Conservation (phyloP, 2,329 filamentous ascomycete genomes). For the Ceratocystis harringtonii region DNA sequence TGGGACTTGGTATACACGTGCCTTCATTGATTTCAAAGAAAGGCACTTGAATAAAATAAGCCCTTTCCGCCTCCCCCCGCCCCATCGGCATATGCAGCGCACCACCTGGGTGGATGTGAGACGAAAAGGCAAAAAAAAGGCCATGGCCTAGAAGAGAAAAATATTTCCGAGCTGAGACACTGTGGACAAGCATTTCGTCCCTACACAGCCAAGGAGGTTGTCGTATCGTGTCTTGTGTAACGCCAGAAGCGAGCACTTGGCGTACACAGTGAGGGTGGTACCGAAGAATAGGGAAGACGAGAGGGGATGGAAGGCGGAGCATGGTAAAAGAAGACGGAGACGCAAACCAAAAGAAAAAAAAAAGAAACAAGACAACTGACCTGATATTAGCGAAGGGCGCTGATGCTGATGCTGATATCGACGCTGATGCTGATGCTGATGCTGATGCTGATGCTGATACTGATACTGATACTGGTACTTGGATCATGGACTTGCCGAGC, state of each 20-base stretch:
- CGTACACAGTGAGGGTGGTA: neutral
- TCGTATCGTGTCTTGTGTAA: conserved; percentile 3
- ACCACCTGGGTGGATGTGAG: neutral
- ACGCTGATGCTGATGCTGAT: neutral
- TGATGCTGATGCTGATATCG: neutral
- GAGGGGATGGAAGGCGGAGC: no score
- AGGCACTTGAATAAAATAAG: neutral
- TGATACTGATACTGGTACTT: neutral
- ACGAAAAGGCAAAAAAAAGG: neutral
- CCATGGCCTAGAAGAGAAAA: neutral
- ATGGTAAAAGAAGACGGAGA: neutral
- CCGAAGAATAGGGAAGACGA: no score
- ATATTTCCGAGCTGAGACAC: conserved; percentile 2
- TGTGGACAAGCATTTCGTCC: neutral
- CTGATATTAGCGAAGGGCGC: neutral
- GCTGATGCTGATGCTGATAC: neutral
- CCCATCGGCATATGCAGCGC: neutral
- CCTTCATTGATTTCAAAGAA: neutral
- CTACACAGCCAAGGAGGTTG: neutral
- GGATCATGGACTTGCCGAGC: neutral
- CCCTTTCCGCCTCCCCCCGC: neutral
- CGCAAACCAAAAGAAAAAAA: neutral
- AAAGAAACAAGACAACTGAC: neutral
- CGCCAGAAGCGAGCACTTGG: conserved; percentile 1
- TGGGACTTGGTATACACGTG: no score